Conservation (phyloP, 148 eudicot genomes). For the Persicaria tinctoria region DNA sequence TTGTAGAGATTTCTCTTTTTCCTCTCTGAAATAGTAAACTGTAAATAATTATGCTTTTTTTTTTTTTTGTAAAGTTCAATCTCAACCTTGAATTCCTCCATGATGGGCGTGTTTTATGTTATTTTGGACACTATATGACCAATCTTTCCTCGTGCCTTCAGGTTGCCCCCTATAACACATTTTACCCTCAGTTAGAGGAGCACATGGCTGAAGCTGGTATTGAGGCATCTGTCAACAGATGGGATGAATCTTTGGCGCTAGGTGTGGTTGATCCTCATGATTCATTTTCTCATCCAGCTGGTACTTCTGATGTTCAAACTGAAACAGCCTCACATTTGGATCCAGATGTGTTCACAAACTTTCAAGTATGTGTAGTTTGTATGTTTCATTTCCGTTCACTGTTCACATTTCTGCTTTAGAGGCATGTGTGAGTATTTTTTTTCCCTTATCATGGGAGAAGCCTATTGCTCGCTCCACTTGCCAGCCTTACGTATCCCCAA, state of each 20-base stretch:
- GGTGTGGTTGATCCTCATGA: constrained; percentile 97
- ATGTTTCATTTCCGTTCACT: background rate
- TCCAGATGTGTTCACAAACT: constrained; percentile 85
- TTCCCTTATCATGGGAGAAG: background rate
- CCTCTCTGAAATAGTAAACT: background rate
- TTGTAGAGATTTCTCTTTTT: background rate
- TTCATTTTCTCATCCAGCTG: constrained; percentile 91
- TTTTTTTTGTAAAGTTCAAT: background rate
- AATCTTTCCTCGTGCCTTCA: constrained; percentile 15
- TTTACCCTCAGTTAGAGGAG: constrained; percentile 84
- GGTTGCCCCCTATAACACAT: constrained; percentile 97
- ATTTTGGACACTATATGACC: background rate
- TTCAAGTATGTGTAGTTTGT: constrained; percentile 46
- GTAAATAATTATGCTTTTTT: background rate
- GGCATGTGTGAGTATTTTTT: background rate
- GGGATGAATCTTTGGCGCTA: constrained; percentile 83
- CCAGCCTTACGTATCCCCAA: background rate
- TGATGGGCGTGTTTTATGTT: background rate
- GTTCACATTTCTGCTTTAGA: background rate
- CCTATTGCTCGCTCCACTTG: background rate
- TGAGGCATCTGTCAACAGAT: constrained; percentile 65
- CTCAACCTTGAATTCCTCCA: background rate
- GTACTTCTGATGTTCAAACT: constrained; percentile 87
- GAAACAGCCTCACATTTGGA: constrained; percentile 84
- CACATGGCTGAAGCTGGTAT: constrained; percentile 85